Evolutionary conservation across 1,139 yeast species (phyloP).

Genomic region (Candida tetrigidarum): DNA sequence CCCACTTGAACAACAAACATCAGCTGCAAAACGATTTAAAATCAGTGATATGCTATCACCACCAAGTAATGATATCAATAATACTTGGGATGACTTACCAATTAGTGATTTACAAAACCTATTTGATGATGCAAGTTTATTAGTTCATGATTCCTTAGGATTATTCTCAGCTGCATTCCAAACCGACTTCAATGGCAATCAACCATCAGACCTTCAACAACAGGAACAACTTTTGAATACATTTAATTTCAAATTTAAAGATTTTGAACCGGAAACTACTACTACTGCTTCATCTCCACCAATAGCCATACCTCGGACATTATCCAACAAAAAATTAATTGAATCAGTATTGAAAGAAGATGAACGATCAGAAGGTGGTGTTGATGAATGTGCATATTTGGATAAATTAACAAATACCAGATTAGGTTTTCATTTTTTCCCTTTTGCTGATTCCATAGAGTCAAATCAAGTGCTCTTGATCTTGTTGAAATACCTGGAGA

Average conservation of each 20-base stretch:
- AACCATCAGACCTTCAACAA: neutral
- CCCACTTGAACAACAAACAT: neutral
- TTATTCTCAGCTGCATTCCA: conserved; percentile 14
- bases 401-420: conserved; percentile 32
- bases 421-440: conserved; percentile 37
- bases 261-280: neutral
- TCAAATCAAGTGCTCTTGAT: conserved; percentile 39
- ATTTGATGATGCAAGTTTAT: conserved; percentile 53
- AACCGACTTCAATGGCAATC: neutral
- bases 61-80: conserved; percentile 9
- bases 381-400: conserved; percentile 39
- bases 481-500: conserved; percentile 36
- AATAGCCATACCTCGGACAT: neutral
- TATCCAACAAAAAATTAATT: conserved; percentile 18
- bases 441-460: conserved; percentile 42
- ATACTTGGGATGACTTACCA: conserved; percentile 16
- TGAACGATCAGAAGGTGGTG: conserved; percentile 32
- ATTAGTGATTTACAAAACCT: conserved; percentile 28
- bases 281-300: neutral
- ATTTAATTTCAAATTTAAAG: neutral
- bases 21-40: conserved; percentile 9
- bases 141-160: conserved; percentile 48
- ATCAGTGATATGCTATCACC: conserved; percentile 31
- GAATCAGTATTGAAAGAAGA: conserved; percentile 28
- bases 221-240: neutral